Evolutionary conservation across 2,329 filamentous ascomycete genomes (phyloP).

Genomic region (Zymoseptoria ardabiliae): DNA sequence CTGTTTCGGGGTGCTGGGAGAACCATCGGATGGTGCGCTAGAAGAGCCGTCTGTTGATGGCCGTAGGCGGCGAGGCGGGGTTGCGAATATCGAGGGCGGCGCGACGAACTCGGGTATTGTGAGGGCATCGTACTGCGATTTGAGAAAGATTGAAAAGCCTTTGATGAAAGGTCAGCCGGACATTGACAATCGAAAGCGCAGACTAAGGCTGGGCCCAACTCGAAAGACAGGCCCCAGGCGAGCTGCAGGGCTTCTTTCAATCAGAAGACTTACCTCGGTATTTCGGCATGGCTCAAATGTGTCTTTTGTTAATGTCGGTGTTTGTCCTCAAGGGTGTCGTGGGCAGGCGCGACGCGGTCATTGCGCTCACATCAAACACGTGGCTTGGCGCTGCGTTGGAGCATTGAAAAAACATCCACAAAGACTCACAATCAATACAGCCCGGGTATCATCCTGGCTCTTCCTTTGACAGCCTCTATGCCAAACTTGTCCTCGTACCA

Average conservation of each 20-base stretch:
- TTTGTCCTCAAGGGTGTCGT: not conserved
- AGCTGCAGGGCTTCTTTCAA: not conserved
- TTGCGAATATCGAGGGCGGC: conserved; percentile 20
- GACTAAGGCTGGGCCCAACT: not conserved
- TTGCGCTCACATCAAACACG: not conserved
- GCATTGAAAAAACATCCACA: not conserved
- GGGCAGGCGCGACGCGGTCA: not conserved
- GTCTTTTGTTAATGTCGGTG: not conserved
- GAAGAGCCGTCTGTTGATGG: conserved; percentile 11
- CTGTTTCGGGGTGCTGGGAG: not conserved
- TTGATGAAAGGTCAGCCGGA: not conserved
- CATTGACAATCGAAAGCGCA: not conserved
- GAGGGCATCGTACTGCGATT: conserved; percentile 37
- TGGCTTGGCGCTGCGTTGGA: not conserved
- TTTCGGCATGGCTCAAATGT: conserved; percentile 23
- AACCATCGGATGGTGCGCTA: not conserved
- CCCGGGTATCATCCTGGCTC: conserved; percentile 71
- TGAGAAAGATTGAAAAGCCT: conserved; percentile 34
- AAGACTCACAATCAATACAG: conserved; percentile 31
- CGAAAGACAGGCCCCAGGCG: not conserved
- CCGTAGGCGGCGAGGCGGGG: conserved; percentile 2
- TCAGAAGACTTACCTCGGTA: conserved; percentile 14
- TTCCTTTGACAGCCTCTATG: conserved; percentile 50
- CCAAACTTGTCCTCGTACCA: conserved; percentile 80
- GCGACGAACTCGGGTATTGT: conserved; percentile 34